Evolutionary conservation across 2,329 filamentous ascomycete species (phyloP), one percentile per base, ranked within the genome.

Genomic region (Alternaria viburni): DNA sequence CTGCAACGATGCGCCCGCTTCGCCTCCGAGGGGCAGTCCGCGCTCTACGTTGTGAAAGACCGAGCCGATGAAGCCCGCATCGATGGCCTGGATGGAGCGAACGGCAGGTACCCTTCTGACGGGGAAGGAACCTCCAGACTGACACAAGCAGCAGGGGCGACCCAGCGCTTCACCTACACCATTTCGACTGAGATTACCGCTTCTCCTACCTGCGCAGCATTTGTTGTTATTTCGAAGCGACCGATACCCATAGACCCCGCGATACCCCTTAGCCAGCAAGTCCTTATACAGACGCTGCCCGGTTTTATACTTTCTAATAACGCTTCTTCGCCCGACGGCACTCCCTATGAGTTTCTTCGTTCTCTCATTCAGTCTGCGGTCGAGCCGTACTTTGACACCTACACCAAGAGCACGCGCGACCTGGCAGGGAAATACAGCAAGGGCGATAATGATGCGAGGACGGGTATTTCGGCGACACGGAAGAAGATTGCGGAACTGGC

Each of bases 311-410:
- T 90, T 66, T 85, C 91, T 63, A 90, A 88, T 72, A 89, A 87
- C 70, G 83, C 87, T 65, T 86, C 89, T 70, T 89, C 92, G 71
- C 91, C 93, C 79, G 90, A 90, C 62, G 86, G 90, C 60, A 96
- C 94, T 49, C 93, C 95, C 4, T 97, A 93, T 82, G 95, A 98
- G 81, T 91, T 95, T 72, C 85, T 99, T 66, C 93, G 97, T 82
- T 93, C 95, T 62, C 88, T 97, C 74, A 88, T 99, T 69, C 94
- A 97, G 81, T 91, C 93, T 79, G 93, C 92, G 70, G 85, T 99
- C 77, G 93, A 93, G 73, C 96, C 96, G 43, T 98, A 97, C 81
- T 99, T 99, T 78, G 95, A 99, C 84, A 95, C 94, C 72, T 96
- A 93, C 79, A 96, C 94, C 62, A 95, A 93, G 82, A 91, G 69